A percentile compares a stretch with the other conserved stretches of the same genome.
These are phyloP conservation scores for Plasmodium ovale DNA, from an alignment of 169 alveolate species.

Conservation along the genomic window DNA sequence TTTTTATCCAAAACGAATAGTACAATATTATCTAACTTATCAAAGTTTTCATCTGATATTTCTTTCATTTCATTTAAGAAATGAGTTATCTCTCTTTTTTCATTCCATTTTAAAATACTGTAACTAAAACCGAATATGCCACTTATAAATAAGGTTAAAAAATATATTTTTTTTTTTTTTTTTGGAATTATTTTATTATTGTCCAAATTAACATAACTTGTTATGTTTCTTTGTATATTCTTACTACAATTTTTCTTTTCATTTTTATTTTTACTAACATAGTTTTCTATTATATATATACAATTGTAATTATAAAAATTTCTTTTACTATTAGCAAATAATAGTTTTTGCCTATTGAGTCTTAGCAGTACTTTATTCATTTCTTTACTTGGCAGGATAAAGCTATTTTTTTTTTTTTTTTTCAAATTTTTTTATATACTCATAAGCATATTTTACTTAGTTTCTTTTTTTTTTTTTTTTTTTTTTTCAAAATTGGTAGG, in stretches of 20 bases:
- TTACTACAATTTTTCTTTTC: constrained; percentile 14
- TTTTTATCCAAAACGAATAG: constrained; percentile 63
- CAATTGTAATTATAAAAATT: constrained; percentile 14
- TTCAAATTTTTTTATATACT: no score
- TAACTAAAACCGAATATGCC: constrained; percentile 54
- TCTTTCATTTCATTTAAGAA: constrained; percentile 70
- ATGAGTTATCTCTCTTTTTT: constrained; percentile 25
- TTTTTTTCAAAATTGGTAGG: no score
- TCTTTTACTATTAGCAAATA: constrained; percentile 37
- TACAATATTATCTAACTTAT: constrained; percentile 57
- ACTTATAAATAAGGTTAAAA: constrained; percentile 18
- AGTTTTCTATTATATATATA: constrained; percentile 2
- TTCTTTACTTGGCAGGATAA: constrained; percentile 10
- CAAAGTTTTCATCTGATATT: constrained; percentile 68
- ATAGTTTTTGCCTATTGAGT: constrained; percentile 1
- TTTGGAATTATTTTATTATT: constrained; percentile 26
- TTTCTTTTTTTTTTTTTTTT: no score
- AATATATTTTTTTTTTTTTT: constrained; percentile 29
- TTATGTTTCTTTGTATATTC: constrained; percentile 12
- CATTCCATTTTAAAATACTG: constrained; percentile 34
- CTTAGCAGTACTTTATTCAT: constrained; percentile 48
- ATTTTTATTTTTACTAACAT: constrained; percentile 20
- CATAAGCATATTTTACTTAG: no score
- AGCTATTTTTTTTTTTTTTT: background rate
- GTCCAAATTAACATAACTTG: background rate